These are phyloP conservation scores for Glomus cerebriforme DNA, from an alignment of 192 early-diverging fungal genomes.

Conservation along the genomic window DNA sequence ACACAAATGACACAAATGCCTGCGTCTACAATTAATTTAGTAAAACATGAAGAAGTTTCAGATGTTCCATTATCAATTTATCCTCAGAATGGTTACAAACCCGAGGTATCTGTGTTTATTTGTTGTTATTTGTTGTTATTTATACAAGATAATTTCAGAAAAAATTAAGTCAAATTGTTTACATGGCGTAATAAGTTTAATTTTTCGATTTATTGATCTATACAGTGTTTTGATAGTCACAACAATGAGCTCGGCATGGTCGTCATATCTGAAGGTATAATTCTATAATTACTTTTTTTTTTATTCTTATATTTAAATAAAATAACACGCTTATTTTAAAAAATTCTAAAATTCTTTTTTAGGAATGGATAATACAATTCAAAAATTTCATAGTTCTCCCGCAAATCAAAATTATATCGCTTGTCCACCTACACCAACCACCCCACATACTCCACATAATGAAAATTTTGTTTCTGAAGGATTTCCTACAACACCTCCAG, in stretches of 20 bases:
- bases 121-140: neutral
- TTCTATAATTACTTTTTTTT: neutral
- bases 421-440: constrained; percentile 10
- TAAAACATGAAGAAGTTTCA: neutral
- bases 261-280: neutral
- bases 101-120: neutral
- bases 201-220: neutral
- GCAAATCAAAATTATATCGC: neutral
- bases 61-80: neutral
- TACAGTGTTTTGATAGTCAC: neutral
- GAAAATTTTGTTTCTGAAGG: neutral
- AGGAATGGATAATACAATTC: neutral
- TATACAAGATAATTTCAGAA: neutral
- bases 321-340: too few species aligned
- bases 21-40: neutral
- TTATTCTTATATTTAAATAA: neutral
- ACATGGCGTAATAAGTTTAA: too few species aligned
- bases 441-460: neutral
- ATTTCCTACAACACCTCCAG: neutral
- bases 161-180: too few species aligned
- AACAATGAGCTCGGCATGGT: neutral
- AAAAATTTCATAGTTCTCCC: neutral
- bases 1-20: neutral
- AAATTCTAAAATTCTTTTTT: too few species aligned
- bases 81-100: neutral